A percentile compares a stretch with the other conserved stretches of the same genome.
Conservation (phyloP, 2,329 filamentous ascomycete species). For the Exophiala sp. region DNA sequence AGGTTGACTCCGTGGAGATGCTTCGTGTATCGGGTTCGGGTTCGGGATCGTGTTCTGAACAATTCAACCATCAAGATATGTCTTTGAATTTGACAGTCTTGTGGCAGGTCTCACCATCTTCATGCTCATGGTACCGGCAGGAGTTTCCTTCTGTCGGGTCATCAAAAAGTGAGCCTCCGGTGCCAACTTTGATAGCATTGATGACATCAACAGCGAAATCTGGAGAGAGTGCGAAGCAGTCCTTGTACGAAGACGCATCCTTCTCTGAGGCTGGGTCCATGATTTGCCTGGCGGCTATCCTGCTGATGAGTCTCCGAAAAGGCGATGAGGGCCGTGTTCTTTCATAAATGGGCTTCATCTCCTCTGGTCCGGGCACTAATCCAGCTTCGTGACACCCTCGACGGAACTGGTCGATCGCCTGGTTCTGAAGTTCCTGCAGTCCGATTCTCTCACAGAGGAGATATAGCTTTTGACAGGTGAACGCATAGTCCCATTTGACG, state of each 20-base stretch:
- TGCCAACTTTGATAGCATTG: conserved; percentile 49
- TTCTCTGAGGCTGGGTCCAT: conserved; percentile 53
- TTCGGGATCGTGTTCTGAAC: too few species aligned
- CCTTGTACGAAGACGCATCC: conserved; percentile 48
- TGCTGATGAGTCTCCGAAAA: conserved; percentile 50
- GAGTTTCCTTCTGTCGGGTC: conserved; percentile 49
- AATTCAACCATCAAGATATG: conserved; percentile 5
- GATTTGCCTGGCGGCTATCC: conserved; percentile 55
- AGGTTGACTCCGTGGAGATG: too few species aligned
- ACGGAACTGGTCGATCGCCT: conserved; percentile 54
- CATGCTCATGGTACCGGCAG: conserved; percentile 52
- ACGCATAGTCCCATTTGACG: conserved; percentile 53
- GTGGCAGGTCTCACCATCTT: conserved; percentile 36
- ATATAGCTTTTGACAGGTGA: conserved; percentile 53
- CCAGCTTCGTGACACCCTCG: conserved; percentile 48
- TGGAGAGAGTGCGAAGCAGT: conserved; percentile 48
- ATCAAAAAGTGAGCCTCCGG: conserved; percentile 50
- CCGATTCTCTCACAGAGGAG: conserved; percentile 52
- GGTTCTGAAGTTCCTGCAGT: conserved; percentile 50
- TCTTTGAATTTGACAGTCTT: conserved; percentile 28
- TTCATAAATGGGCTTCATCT: conserved; percentile 54
- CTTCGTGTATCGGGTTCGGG: too few species aligned
- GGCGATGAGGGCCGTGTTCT: conserved; percentile 44
- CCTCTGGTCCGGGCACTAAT: conserved; percentile 53
- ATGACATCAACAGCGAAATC: conserved; percentile 54